Base-by-base conservation (phyloP, 2,329 filamentous ascomycete genomes). In the Dothistroma pini region DNA sequence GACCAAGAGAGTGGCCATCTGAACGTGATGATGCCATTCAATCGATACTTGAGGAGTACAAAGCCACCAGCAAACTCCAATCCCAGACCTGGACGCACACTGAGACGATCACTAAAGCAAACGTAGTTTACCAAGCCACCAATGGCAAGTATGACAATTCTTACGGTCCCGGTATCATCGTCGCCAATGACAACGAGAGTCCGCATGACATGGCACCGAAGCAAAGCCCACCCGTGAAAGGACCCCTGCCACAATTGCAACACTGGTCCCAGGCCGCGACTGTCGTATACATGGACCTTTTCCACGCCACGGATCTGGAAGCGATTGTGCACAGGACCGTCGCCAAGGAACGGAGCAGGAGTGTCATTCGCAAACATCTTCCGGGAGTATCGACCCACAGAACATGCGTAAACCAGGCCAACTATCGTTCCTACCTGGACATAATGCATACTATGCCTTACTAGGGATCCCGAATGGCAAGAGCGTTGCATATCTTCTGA, bases 381-480 rank as follows among this genome's bases (percentile, higher is more conserved):
- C 32, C 8, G 35, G 9, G 14, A 41, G 16, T 8, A 10, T 10
- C 35, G 14, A 41, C 4, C 7, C 14, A 14, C 7, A 41, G 35
- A 41, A 41, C 4, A 14, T 10, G 7, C 10, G 14, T 11, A 11
- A 4, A 41, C 7, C 35, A 41, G 35, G 35, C 35, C 35, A 41
- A 16, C 35, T 41, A 16, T 41, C 35, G 8, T 54, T 56, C 34
- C 21, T 14, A 2, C 29, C 52, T 4, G 54, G 53, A 12, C 53
- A 51, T 9, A 49, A 63, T 12, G 56, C 52, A 10, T 59, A 61
- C 22, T 50, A 58, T 7, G 61, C 63, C 19, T 31, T 67, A 4
- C 14, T 67, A 12, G 60, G 54, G 4, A 54, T 56, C 11, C 61
- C 63, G 9, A 59, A 66, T 53, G 65, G 59, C 21, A 34, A 31